Percentiles rank a stretch among this genome's conserved stretches.
These are phyloP conservation scores for Phytopythium boreale DNA, from an alignment of 352 stramenopile species.

Conservation along the genomic window DNA sequence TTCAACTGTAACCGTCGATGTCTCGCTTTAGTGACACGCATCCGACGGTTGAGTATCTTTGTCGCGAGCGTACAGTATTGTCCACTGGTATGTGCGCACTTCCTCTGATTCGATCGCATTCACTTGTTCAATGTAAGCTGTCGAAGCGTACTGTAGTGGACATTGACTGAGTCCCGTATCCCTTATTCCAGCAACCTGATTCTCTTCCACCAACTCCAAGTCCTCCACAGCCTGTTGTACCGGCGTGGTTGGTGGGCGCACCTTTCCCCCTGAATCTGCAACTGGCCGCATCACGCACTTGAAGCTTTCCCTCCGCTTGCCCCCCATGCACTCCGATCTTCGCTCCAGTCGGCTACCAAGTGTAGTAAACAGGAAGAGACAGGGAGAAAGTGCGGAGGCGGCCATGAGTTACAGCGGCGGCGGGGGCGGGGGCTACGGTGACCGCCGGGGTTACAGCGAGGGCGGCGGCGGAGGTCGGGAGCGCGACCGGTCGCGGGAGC, in stretches of 20 bases:
- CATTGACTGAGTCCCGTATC: neutral
- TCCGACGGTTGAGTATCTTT: neutral
- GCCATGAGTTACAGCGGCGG: slow-evolving; percentile 49
- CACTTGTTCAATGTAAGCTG: neutral
- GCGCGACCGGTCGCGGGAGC: slow-evolving; percentile 9
- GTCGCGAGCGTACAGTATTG: neutral
- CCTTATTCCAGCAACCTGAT: neutral
- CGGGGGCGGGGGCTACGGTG: slow-evolving; percentile 18
- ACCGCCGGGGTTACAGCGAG: slow-evolving; percentile 15
- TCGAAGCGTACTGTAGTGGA: neutral
- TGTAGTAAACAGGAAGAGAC: neutral
- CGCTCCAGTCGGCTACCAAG: neutral
- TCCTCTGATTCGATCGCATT: neutral
- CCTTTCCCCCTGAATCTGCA: neutral
- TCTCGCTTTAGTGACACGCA: neutral
- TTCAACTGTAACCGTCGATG: neutral
- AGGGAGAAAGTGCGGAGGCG: slow-evolving; percentile 1
- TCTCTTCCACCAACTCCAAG: neutral
- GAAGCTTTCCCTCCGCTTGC: neutral
- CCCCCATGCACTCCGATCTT: slow-evolving; percentile 3
- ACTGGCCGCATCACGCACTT: neutral
- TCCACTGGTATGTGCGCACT: neutral
- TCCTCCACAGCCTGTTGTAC: no score
- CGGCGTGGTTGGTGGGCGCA: neutral
- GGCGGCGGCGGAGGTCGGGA: slow-evolving; percentile 6